Evolutionary conservation across 179 eudicot species (phyloP).

Genomic region (Beta lomatogona): DNA sequence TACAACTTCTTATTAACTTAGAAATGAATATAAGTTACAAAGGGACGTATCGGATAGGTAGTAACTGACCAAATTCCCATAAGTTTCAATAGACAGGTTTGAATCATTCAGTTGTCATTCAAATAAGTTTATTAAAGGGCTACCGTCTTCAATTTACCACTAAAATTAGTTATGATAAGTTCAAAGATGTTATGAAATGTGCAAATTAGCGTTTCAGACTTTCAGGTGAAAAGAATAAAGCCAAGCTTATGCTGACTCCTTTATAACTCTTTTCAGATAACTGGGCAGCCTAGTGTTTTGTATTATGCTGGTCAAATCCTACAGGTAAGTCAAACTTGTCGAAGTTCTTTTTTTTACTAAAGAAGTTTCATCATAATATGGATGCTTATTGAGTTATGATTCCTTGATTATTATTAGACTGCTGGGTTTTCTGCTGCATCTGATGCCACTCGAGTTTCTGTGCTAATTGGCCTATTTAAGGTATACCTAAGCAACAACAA

Average conservation of each 20-base stretch:
- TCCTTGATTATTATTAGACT: constrained; percentile 48
- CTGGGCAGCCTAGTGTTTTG: constrained; percentile 97
- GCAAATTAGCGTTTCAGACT: too few relatives aligned
- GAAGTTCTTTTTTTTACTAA: background rate
- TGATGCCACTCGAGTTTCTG: constrained; percentile 95
- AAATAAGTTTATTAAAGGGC: too few relatives aligned
- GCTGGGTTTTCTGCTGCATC: constrained; percentile 99
- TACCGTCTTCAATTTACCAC: too few relatives aligned
- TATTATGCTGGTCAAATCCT: constrained; percentile 98
- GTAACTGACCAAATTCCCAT: too few relatives aligned
- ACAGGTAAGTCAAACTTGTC: constrained; percentile 56
- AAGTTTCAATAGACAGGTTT: too few relatives aligned
- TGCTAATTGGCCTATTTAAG: constrained; percentile 91
- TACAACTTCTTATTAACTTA: background rate
- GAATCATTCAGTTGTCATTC: too few relatives aligned
- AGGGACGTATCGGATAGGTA: too few relatives aligned
- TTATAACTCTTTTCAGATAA: constrained; percentile 53
- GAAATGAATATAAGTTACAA: too few relatives aligned
- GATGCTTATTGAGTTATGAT: constrained; percentile 1
- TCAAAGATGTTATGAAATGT: too few relatives aligned
- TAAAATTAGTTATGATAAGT: too few relatives aligned
- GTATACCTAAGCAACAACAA: constrained; percentile 35
- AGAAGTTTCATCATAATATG: background rate
- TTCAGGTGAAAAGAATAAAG: too few relatives aligned
- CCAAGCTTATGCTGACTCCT: constrained; percentile 19